Evolutionary conservation across 108 stramenopile species (phyloP), one percentile per base, ranked within the genome.

Genomic region (Fragilaria radians): DNA sequence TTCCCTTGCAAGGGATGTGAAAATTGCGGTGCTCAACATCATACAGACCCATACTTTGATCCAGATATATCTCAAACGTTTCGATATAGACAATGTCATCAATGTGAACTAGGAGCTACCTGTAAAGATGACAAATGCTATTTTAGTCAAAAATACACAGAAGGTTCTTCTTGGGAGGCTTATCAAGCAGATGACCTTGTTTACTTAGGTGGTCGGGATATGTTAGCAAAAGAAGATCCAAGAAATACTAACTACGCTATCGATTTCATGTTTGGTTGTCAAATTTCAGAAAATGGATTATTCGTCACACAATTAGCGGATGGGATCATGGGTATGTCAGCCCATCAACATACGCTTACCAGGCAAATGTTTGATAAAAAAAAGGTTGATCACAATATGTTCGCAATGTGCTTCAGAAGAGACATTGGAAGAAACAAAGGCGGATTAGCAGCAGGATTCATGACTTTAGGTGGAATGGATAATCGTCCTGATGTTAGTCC

Each of bases 381-480:
- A 0, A 62, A 67, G 11, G 72, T 81, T 18, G 72, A 71, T 32
- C 55, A 73, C 18, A 61, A 72, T 9, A 42, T 67, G 28, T 85
- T 89, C 55, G 70, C 77, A 14, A 45, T 89, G 27, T 89, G 88
- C 59, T 85, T 77, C 63, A 60, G 67, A 19, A 71, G 80, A 2
- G 71, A 72, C 9, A 70, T 70, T 1, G 56, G 65, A 9, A 63
- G 70, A 23, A 29, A 49, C 7, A 52, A 76, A 31, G 60, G 71
- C 26, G 86, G 87, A 33, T 82, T 75, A 14, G 74, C 67, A 22
- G 67, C 83, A 7, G 90, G 89, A 7, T 76, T 81, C 59, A 72
- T 95, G 78, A 85, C 90, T 0, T 54, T 97, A 23, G 97, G 97
- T n/a, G 95, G 97, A 4, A 59, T 65, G 32, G 95, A 96, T 61